Base-by-base conservation (phyloP, 2,329 filamentous ascomycete genomes). In the Cadophora malorum region DNA sequence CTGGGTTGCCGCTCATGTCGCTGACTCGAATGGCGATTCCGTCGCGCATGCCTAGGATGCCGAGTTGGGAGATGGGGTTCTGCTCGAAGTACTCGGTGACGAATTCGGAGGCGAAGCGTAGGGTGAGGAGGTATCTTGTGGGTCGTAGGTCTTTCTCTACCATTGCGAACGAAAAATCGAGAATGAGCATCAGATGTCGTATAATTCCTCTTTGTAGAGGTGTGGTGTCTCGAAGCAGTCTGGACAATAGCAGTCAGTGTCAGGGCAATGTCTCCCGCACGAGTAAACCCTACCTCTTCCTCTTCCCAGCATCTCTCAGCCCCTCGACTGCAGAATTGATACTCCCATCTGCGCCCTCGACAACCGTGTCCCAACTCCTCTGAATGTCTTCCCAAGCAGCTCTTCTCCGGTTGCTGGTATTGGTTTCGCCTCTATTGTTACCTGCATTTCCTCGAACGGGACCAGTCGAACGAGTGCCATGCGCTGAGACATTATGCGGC, bases 131-230 rank as follows among this genome's bases (percentile, higher is more conserved):
- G 79, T 95, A 94, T 69, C 95, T 88, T 53, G 90, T 97, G 6
- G 96, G 96, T 31, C 96, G 88, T 73, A 98, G 85, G 78, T 99
- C 96, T 80, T 98, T 98, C 80, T 98, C 94, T 5, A 88, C 81
- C 96, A 99, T 99, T 62, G 95, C 93, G 71, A 92, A 91, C 25
- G 93, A 97, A 80, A 98, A 90, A 79, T 99, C 96, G 41, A 99
- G 82, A 49, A 98, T 90, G 25, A 99, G 84, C 66, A 98, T 89
- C 61, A 98, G 82, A 80, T 99, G 95, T n/a, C 96, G 90, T 80
- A 99, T 99, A 76, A 99, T 99, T 70, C 96, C 96, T 74, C 96
- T 88, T 81, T 99, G 96, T 65, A 99, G 84, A 14, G 96, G 96
- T 59, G 95, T 98, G 33, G 96, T 98, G 79, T 99, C 96, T 79